Evolutionary conservation across 2,329 filamentous ascomycete species (phyloP), one percentile per base, ranked within the genome.

Genomic region (Cladosporium colombiae): DNA sequence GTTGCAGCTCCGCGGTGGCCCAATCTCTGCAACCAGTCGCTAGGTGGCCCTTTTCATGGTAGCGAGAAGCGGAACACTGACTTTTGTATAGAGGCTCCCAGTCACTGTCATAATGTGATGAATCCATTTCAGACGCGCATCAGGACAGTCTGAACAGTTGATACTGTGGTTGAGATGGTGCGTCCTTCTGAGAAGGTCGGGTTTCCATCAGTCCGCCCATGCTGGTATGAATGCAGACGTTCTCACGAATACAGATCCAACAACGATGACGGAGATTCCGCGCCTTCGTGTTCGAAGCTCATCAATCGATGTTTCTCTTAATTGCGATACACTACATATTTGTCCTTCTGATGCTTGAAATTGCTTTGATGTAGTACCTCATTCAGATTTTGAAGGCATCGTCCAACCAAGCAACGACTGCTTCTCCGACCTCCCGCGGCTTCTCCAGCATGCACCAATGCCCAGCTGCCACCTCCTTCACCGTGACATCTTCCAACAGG

Each of bases 401-500:
- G 18, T 18, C 56, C 10, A 68, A 46, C 65, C 65, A 68, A 5
- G 37, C 35, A 21, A 67, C 23, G 3, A 68, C 33, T 25, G 60
- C 55, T 18, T 59, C 33, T 33, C 67, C 65, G 1, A 57, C 53
- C 33, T 76, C 76, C 3, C 70, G 64, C 5, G 76, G 75, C 65
- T 70, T 72, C 69, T 78, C 77, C 57, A 75, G 69, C 65, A 72
- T 70, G 5, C 67, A 68, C 76, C 78, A 80, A 68, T 79, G 78
- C 2, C 67, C 69, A 46, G 72, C 70, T 35, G 78, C 70, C 14
- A 79, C 68, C 40, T 73, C 65, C 37, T 71, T 67, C 8, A 69
- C 74, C 66, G 65, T 77, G n/a, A 65, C 29, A 37, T 76, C 73
- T 16, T 64, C 59, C 40, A 67, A 14, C 29, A 68, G n/a, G 8